Base-by-base conservation (phyloP, 2,329 filamentous ascomycete species). In the Trichoderma arundinaceum region DNA sequence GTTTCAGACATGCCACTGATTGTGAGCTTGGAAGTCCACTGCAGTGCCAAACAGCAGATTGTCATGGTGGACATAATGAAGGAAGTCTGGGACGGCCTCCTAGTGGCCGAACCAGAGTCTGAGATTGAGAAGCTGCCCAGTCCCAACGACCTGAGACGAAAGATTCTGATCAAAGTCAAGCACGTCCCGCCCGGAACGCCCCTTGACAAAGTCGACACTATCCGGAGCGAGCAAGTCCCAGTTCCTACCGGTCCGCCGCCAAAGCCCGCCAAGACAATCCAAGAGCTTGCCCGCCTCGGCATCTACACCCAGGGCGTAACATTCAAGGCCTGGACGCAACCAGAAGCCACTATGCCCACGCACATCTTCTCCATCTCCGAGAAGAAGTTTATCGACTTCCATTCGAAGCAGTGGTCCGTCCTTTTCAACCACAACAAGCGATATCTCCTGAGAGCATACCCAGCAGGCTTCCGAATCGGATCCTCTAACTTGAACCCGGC, bases 21-120 rank as follows among this genome's bases (percentile, higher is more conserved):
- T 67, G 90, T 97, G 71, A 97, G 92, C 74, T 84, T 99, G 38
- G 95, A 99, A 77, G 92, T 98, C 0, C 95, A 98, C 79, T 93
- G 92, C 69, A 84, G 83, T 68, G 79, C 87, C 0, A 85, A 90
- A 65, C 95, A 99, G 77, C 95, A 99, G 76, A 86, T 91, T 69
- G 84, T 90, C 66, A 97, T 98, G 92, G 93, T 97, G 5, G 84
- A 91, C 67, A 96, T 98, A 72, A 97, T 99, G 88, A 84, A 88
- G 68, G 87, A 96, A 68, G 87, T 87, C 32, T 99, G 93, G 92
- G 83, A 83, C n/a, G 89, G 84, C 0, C 82, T 89, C 66, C 81
- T 98, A 8, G 81, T 96, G 1, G 83, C 89, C 1, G 75, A 79
- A 22, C 81, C 78, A 59, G 85, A 74, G 7, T 73, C 76, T 17